Evolutionary conservation across 1,284 basidiomycete genomes (phyloP), one percentile per base, ranked within the genome.

Genomic region (Cryptococcus sp.): DNA sequence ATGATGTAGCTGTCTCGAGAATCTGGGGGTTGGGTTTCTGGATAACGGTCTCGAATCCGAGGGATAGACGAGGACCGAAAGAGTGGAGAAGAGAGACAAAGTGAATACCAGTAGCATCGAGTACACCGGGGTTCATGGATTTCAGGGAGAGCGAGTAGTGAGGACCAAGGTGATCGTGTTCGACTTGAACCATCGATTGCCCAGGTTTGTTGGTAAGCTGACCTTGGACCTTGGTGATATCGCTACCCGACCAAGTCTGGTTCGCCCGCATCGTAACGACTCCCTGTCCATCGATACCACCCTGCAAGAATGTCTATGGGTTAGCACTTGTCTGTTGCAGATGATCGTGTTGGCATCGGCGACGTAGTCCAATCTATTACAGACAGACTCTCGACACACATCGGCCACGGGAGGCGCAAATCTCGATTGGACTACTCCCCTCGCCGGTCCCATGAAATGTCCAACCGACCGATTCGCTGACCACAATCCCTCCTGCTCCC

Each of bases 81-180:
- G 94, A 97, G 76, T 98, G 96, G 54, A 98, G 82, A 77, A 94
- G 91, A 69, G 85, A 92, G 66, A 86, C 89, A 53, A 97, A 83
- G 78, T 91, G 98, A 72, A 97, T 89, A 56, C 96, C 96, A n/a
- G 90, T 89, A 28, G 83, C 74, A 76, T 98, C 92, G 49, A 83
- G 79, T 13, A 88, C 87, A 52, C 85, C 91, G 10, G 93, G 93
- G 79, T 99, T 98, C 72, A 96, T 82, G 19, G 88, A 85, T 76
- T 98, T 98, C 64, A 85, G 69, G 75, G 93, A 94, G 52, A 93
- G 64, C 52, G 84, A 85, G 77, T 87, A 97, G 77, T 98, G 96
- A 52, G 80, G 80, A 44, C 93, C 94, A 64, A 85, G 82, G 74
- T 88, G 88, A 76, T 98, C 96, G 70, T 99, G 96, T 76, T 99